Evolutionary conservation across 345 rosid species (phyloP), one percentile per base, ranked within the genome.

Genomic region (Sonneratia alba): DNA sequence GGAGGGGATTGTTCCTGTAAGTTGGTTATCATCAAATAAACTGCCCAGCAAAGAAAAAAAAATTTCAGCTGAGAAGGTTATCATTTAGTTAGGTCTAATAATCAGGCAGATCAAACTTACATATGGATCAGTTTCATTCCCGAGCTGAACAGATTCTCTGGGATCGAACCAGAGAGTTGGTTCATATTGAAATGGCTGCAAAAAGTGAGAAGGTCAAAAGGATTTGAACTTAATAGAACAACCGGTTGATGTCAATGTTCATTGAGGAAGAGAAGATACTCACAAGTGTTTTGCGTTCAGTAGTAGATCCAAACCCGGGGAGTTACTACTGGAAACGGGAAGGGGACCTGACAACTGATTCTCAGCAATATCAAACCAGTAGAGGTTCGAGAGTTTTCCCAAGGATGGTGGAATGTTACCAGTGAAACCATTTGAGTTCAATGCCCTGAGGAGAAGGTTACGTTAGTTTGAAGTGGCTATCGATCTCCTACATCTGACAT

Each of bases 151-250:
- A 95, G 86, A 74, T 82, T 66, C 22, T 86, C 74, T 0, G 97
- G 87, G 80, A 95, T 89, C 70, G 89, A 40, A 67, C 99, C 97
- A 8, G 97, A 89, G 83, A 92, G 97, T 78, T 92, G 84, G 81
- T 95, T 95, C 83, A 90, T 89, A 70, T 95, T 92, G 87, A 95
- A 95, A 84, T 90, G 99, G 81, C 97, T 95, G 88, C 32, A 83
- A 80, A 72, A 19, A 63, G 61, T 40, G 79, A 75, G 36, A 19
- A 56, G 6, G 48, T 66, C 1, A 3, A 34, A 22, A 5, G 3
- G 37, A 67, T 13, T 42, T 65, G 16, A 22, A 27, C 37, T 34
- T 3, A 62, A 62, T 71, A 42, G 14, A 42, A 14, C 24, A 40
- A 34, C 16, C 32, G 10, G 14, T 15, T 22, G 66, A 40, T 15